phyloP scores from a whole-genome alignment of 495 filamentous ascomycete genomes.

The Trichoderma parareesei region DNA sequence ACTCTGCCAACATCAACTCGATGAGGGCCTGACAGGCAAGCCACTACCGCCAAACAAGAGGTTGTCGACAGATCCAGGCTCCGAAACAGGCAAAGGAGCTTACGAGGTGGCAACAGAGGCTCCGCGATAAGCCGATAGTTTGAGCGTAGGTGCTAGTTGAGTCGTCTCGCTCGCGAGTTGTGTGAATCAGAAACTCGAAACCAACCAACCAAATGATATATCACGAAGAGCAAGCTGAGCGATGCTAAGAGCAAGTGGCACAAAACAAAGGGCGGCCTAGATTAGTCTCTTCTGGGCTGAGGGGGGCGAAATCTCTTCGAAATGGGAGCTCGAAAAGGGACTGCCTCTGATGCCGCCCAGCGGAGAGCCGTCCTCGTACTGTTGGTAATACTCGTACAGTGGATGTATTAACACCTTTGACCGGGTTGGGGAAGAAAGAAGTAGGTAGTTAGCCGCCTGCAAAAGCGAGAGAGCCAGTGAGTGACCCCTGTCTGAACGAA shows the following conservation, averaged over 20 bases:
- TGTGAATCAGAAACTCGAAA: background rate
- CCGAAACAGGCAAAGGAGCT: background rate
- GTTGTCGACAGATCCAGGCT: constrained; percentile 1
- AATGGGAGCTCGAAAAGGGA: background rate
- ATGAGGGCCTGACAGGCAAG: background rate
- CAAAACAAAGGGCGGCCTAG: background rate
- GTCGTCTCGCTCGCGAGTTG: background rate
- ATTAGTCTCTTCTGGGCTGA: background rate
- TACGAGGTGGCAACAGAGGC: background rate
- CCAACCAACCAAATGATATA: background rate
- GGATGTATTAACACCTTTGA: background rate
- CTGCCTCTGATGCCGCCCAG: constrained; percentile 3
- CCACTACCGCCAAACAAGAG: background rate
- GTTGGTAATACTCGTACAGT: background rate
- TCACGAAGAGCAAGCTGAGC: background rate
- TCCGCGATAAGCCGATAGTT: background rate
- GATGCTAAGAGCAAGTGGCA: background rate
- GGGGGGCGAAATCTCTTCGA: background rate
- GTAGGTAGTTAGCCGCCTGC: constrained; percentile 8
- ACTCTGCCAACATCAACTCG: constrained; percentile 4
- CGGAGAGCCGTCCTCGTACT: background rate
- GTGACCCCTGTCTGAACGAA: background rate
- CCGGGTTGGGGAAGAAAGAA: background rate
- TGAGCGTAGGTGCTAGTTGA: background rate
- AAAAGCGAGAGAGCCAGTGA: background rate